Conservation (phyloP, 179 eudicot genomes). For the Silene coronaria region DNA sequence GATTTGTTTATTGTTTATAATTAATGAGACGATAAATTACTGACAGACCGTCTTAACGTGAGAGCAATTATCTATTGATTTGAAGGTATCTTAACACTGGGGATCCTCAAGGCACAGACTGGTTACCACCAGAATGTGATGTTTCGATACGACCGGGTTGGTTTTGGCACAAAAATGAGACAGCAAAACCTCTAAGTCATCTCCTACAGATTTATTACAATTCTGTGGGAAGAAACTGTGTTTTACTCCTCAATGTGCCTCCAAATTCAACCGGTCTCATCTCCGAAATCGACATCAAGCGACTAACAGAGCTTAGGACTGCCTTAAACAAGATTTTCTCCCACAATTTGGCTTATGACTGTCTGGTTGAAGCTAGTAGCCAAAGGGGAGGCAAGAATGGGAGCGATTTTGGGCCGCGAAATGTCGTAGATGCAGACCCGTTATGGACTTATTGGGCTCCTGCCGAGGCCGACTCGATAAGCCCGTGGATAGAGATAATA, state of each 20-base stretch:
- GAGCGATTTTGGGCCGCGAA: constrained; percentile 51
- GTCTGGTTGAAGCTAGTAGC: constrained; percentile 50
- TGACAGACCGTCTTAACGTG: too few relatives aligned
- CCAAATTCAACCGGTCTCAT: constrained; percentile 72
- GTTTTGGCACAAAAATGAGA: constrained; percentile 85
- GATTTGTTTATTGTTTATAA: too few relatives aligned
- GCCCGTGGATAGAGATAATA: constrained; percentile 64
- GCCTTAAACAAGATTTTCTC: constrained; percentile 59
- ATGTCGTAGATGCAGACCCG: constrained; percentile 57
- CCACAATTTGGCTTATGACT: constrained; percentile 50
- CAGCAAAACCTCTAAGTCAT: constrained; percentile 53
- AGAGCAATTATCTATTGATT: neutral
- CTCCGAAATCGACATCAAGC: constrained; percentile 46
- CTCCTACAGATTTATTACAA: constrained; percentile 72
- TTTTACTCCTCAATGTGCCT: constrained; percentile 74
- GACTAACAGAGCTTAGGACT: constrained; percentile 45
- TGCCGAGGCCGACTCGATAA: constrained; percentile 23
- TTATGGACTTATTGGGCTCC: constrained; percentile 96
- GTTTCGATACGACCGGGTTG: constrained; percentile 77
- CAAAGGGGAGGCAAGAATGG: constrained; percentile 51
- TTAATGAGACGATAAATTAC: too few relatives aligned
- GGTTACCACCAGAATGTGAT: constrained; percentile 90
- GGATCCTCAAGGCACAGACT: constrained; percentile 72
- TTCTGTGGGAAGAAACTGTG: constrained; percentile 80
- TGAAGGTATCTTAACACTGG: constrained; percentile 74